Evolutionary conservation across 2,329 filamentous ascomycete genomes (phyloP).

Genomic region (Aaosphaeria pasadenensis): DNA sequence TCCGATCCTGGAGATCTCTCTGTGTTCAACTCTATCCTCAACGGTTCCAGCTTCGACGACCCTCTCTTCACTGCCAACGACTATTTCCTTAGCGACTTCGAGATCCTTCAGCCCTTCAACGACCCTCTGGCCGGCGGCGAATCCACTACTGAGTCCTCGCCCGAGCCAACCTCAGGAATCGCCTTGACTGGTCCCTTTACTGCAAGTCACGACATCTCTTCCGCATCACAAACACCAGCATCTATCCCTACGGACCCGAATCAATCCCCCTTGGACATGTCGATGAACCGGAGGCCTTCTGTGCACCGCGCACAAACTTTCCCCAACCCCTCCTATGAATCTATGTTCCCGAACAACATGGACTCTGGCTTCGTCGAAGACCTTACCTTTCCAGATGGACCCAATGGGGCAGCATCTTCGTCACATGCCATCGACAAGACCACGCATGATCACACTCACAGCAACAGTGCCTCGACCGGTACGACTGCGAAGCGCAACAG

Average conservation of each 20-base stretch:
- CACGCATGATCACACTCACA: slow-evolving; percentile 3
- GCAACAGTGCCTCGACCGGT: slow-evolving; percentile 3
- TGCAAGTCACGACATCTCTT: slow-evolving; percentile 3
- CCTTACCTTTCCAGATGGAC: slow-evolving; percentile 36
- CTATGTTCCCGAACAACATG: slow-evolving; percentile 34
- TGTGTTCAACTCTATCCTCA: slow-evolving; percentile 28
- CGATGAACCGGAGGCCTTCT: slow-evolving; percentile 18
- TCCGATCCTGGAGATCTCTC: slow-evolving; percentile 27
- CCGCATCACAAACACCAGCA: slow-evolving; percentile 21
- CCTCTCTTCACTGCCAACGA: slow-evolving; percentile 35
- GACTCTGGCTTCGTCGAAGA: slow-evolving; percentile 36
- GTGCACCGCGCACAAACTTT: slow-evolving; percentile 29
- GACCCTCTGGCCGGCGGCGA: slow-evolving; percentile 26
- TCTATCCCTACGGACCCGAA: slow-evolving; percentile 16
- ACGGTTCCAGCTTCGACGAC: slow-evolving; percentile 33
- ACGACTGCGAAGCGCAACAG: slow-evolving; percentile 33
- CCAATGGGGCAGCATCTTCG: slow-evolving; percentile 17
- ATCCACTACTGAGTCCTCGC: slow-evolving; percentile 37
- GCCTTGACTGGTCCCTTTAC: slow-evolving; percentile 11
- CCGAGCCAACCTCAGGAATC: slow-evolving; percentile 26
- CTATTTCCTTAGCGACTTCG: slow-evolving; percentile 39
- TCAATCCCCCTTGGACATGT: slow-evolving; percentile 24
- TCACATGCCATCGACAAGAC: slow-evolving; percentile 14
- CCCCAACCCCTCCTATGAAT: slow-evolving; percentile 33
- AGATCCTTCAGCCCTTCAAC: slow-evolving; percentile 36